Evolutionary conservation across 352 stramenopile species (phyloP).

Genomic region (Globisporangium nunn): DNA sequence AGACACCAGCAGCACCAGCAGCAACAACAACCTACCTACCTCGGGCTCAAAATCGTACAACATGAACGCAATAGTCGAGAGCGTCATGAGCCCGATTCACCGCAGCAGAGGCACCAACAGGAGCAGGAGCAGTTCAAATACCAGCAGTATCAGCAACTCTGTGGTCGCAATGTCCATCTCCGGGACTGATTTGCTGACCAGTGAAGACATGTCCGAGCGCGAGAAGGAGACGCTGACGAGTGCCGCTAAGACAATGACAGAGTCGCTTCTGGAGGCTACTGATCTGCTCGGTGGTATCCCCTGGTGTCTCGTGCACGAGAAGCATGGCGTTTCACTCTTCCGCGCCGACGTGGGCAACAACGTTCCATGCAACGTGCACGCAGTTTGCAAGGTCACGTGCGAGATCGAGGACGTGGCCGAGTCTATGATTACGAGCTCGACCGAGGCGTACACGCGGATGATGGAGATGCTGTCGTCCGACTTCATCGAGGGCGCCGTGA

Average conservation of each 20-base stretch:
- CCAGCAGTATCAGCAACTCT: slow-evolving; percentile 1
- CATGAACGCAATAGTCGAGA: too few relatives aligned
- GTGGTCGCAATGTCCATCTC: neutral
- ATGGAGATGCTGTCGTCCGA: slow-evolving; percentile 81
- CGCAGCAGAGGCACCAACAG: too few relatives aligned
- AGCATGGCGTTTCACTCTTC: slow-evolving; percentile 81
- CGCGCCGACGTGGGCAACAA: slow-evolving; percentile 49
- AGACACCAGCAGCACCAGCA: too few relatives aligned
- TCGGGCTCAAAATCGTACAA: too few relatives aligned
- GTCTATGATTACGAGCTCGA: slow-evolving; percentile 76
- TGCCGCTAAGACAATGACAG: slow-evolving; percentile 72
- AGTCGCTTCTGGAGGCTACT: slow-evolving; percentile 65
- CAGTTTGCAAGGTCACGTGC: slow-evolving; percentile 72
- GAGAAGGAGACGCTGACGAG: neutral
- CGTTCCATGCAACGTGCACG: slow-evolving; percentile 81
- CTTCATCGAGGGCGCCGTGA: slow-evolving; percentile 75
- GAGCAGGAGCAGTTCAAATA: neutral
- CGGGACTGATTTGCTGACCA: neutral
- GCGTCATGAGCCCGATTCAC: too few relatives aligned
- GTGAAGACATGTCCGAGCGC: neutral
- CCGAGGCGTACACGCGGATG: slow-evolving; percentile 78
- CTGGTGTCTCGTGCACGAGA: slow-evolving; percentile 73
- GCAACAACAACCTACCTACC: too few relatives aligned
- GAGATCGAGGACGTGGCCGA: slow-evolving; percentile 78
- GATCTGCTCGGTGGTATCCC: slow-evolving; percentile 65